phyloP scores from a whole-genome alignment of 495 filamentous ascomycete species.

The Aspergillus incahuasiensis region DNA sequence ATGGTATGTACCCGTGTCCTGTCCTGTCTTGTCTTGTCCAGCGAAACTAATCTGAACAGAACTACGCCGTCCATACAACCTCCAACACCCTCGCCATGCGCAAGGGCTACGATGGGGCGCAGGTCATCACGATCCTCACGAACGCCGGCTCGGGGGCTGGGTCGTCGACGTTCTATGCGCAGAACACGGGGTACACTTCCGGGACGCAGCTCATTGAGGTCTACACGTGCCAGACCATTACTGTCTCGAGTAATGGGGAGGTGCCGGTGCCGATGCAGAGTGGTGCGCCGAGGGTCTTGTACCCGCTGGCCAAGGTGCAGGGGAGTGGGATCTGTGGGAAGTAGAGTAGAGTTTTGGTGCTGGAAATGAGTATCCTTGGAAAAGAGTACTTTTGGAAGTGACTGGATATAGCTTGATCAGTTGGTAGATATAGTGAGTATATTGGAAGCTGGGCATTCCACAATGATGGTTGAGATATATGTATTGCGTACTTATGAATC shows the following conservation, averaged over 20 bases:
- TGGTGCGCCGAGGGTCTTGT: slow-evolving; percentile 30
- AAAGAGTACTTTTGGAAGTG: too few relatives aligned
- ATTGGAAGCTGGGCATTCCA: too few relatives aligned
- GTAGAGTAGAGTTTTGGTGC: background rate
- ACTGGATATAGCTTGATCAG: too few relatives aligned
- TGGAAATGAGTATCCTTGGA: too few relatives aligned
- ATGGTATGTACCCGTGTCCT: slow-evolving; percentile 8
- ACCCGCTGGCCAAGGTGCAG: slow-evolving; percentile 8
- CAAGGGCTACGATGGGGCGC: slow-evolving; percentile 53
- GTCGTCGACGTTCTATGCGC: slow-evolving; percentile 44
- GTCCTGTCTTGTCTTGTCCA: too few relatives aligned
- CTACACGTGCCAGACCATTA: slow-evolving; percentile 37
- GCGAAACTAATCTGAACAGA: slow-evolving; percentile 26
- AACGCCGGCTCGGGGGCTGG: slow-evolving; percentile 50
- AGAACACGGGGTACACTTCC: slow-evolving; percentile 33
- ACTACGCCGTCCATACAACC: slow-evolving; percentile 53
- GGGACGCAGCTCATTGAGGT: slow-evolving; percentile 40
- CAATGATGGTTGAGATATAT: too few relatives aligned
- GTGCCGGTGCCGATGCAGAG: slow-evolving; percentile 33
- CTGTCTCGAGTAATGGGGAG: slow-evolving; percentile 29
- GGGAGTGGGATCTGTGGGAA: slow-evolving; percentile 7
- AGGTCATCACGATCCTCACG: slow-evolving; percentile 57
- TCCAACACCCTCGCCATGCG: slow-evolving; percentile 55
- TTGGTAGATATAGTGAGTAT: too few relatives aligned
- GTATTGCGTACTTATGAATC: too few relatives aligned